phyloP scores from a whole-genome alignment of 2,329 filamentous ascomycete species.

The Ophiocordyceps australis region DNA sequence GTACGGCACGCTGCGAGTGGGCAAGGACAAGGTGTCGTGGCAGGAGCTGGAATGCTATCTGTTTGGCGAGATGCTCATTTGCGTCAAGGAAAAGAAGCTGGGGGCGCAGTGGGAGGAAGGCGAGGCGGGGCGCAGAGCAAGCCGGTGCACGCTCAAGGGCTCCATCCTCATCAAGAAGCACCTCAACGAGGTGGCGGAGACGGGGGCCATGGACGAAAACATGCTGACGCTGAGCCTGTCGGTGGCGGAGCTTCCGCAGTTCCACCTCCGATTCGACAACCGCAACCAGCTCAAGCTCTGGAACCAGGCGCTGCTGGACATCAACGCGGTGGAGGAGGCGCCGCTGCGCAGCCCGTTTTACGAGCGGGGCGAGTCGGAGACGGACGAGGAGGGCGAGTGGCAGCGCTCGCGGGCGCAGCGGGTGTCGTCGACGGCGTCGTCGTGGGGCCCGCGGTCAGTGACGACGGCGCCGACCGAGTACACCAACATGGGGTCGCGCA shows the following conservation, averaged over 20 bases:
- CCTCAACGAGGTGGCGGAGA: conserved; percentile 70
- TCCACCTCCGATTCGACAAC: conserved; percentile 80
- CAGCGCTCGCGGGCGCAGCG: conserved; percentile 48
- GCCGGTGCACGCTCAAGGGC: conserved; percentile 80
- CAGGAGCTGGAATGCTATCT: conserved; percentile 95
- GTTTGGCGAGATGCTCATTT: conserved; percentile 98
- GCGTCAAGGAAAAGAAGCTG: conserved; percentile 90
- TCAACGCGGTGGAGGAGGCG: conserved; percentile 52
- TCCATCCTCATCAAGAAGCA: conserved; percentile 98
- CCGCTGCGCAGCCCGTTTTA: conserved; percentile 55
- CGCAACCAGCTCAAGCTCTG: conserved; percentile 73
- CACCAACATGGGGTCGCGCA: conserved; percentile 46
- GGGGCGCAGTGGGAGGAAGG: conserved; percentile 49
- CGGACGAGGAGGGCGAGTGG: conserved; percentile 70
- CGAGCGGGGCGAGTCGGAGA: conserved; percentile 63
- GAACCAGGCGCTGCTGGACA: conserved; percentile 72
- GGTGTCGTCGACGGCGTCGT: conserved; percentile 67
- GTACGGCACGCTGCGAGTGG: conserved; percentile 78
- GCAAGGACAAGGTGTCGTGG: conserved; percentile 93
- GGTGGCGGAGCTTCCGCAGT: conserved; percentile 80
- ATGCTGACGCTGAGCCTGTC: conserved; percentile 80
- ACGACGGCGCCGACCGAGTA: conserved; percentile 89
- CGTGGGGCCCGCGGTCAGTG: conserved; percentile 65
- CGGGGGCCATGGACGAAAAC: conserved; percentile 53
- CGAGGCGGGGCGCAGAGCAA: conserved; percentile 39